Conservation (phyloP, 768 basidiomycete genomes). For the Suillus plorans region DNA sequence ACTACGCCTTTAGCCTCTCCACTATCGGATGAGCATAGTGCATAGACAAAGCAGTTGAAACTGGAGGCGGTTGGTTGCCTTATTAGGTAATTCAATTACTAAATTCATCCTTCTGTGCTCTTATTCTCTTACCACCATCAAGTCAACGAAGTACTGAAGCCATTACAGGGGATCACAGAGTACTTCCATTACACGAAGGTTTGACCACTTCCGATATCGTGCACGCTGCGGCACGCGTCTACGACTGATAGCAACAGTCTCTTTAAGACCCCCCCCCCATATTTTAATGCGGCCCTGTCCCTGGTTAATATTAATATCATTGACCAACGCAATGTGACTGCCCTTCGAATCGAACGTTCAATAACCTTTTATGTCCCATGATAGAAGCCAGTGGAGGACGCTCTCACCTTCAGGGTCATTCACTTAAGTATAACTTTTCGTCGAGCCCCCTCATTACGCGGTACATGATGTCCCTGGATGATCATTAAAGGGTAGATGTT, state of each 20-base stretch:
- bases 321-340: neutral
- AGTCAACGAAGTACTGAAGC: too few relatives aligned
- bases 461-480: neutral
- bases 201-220: neutral
- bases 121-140: too few relatives aligned
- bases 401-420: constrained; percentile 1
- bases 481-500: neutral
- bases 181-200: too few relatives aligned
- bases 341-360: neutral
- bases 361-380: neutral
- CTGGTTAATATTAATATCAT: neutral
- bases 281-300: neutral
- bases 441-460: neutral
- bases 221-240: neutral
- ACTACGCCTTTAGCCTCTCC: neutral
- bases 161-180: too few relatives aligned
- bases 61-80: neutral
- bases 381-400: neutral
- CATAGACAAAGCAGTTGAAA: too few relatives aligned
- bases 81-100: neutral
- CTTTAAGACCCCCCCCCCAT: neutral
- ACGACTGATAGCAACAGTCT: neutral
- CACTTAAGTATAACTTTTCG: neutral
- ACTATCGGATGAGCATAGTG: neutral
- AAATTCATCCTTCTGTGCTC: neutral